Evolutionary conservation across 306 rosid species (phyloP), one percentile per base, ranked within the genome.

Genomic region (Castanea sativa): DNA sequence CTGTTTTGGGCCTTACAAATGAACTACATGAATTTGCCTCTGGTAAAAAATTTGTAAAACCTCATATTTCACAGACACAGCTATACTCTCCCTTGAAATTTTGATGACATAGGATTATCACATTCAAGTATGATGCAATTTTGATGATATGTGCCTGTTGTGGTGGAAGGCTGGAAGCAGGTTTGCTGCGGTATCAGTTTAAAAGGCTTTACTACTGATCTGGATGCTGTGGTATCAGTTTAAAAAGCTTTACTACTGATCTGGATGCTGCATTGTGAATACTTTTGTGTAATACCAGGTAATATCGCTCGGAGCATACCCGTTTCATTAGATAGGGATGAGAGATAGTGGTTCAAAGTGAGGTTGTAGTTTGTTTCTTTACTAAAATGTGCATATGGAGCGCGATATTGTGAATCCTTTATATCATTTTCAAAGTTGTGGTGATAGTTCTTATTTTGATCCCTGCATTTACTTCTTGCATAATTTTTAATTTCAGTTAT

Each of bases 151-250:
- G 53, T 73, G 55, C 58, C 71, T 49, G 63, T 53, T 20, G 75
- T 38, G 52, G 43, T 56, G 79, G 86, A 86, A 77, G 83, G 56
- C 33, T 56, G 80, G 86, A 86, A 77, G 83, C 64, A 16, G 33
- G 74, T 55, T 73, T 79, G 51, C 20, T 30, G 72, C 73, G 64
- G 25, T 51, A 33, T 73, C 58, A 49, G 73, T 25, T 25, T 25
- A 25, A 25, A 25, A 25, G 2, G 27, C 27, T 25, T 25, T 25
- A 25, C 27, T 25, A 25, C 75, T 57, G 30, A 59, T 69, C 49
- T 33, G 51, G 77, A 63, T 76, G 59, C 41, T 2, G 41, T 5
- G 71, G 41, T 86, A 41, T 79, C 79, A 71, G 83, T 81, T 69
- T 67, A 71, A 30, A 13, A 49, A 49, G 16, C 53, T 29, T 6